A percentile compares a stretch with the other conserved stretches of the same genome.
These are phyloP conservation scores for Globisporangium radiosum DNA, from an alignment of 352 stramenopile species.

Conservation along the genomic window DNA sequence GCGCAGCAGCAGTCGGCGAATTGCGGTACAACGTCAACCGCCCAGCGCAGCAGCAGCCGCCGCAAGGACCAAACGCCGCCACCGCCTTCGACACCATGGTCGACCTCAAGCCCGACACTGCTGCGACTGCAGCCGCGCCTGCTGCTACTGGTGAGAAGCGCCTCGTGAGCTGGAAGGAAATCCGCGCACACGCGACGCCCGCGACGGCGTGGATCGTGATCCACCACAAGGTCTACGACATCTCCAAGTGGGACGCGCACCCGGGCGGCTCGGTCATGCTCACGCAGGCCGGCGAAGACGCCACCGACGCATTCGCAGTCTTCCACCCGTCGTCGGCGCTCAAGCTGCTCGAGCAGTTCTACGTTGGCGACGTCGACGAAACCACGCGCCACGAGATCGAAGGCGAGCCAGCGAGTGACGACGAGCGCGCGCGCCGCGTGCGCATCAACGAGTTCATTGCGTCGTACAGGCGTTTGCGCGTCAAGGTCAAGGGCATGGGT, in stretches of 20 bases:
- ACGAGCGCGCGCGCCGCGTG: slow-evolving; percentile 35
- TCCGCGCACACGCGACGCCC: slow-evolving; percentile 70
- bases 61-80: not conserved
- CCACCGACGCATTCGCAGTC: slow-evolving; percentile 97
- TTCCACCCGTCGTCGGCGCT: slow-evolving; percentile 94
- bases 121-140: too few relatives aligned
- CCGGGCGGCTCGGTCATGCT: slow-evolving; percentile 93
- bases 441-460: slow-evolving; percentile 92
- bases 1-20: not conserved
- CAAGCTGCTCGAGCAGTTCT: slow-evolving; percentile 94
- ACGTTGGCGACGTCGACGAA: slow-evolving; percentile 94
- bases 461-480: slow-evolving; percentile 92
- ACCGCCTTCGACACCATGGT: slow-evolving; percentile 30
- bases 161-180: slow-evolving; percentile 71
- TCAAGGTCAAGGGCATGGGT: slow-evolving; percentile 93
- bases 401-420: slow-evolving; percentile 26
- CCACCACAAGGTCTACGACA: slow-evolving; percentile 89
- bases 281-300: slow-evolving; percentile 96
- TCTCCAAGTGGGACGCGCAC: slow-evolving; percentile 82
- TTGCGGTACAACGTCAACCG: not conserved
- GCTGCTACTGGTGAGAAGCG: slow-evolving; percentile 18
- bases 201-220: slow-evolving; percentile 86
- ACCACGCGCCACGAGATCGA: slow-evolving; percentile 26
- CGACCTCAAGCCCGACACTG: slow-evolving; percentile 36
- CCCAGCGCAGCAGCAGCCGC: not conserved